Conservation (phyloP, 2,329 filamentous ascomycete genomes). For the Fusarium brevicatenulatum region DNA sequence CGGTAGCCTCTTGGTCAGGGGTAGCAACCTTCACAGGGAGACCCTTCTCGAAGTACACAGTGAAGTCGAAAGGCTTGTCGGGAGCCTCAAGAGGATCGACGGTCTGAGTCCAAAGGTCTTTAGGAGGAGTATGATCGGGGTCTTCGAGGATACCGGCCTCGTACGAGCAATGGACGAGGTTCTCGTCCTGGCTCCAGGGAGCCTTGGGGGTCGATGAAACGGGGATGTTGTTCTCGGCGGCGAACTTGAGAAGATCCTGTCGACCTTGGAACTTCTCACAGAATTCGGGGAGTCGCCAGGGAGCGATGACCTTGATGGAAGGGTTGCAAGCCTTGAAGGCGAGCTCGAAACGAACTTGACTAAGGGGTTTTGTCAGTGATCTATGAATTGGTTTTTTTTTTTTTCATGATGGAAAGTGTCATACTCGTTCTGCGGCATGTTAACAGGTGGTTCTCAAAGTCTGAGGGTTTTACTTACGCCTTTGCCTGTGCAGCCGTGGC, state of each 20-base stretch:
- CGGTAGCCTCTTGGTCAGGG: constrained; percentile 67
- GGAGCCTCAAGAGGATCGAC: constrained; percentile 71
- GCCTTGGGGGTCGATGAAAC: constrained; percentile 78
- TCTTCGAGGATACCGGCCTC: constrained; percentile 55
- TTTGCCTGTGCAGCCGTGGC: constrained; percentile 70
- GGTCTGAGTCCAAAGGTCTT: constrained; percentile 78
- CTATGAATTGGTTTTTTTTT: neutral
- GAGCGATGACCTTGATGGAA: constrained; percentile 77
- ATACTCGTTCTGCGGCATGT: constrained; percentile 44
- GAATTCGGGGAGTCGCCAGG: constrained; percentile 77
- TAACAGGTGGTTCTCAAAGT: neutral
- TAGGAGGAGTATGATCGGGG: constrained; percentile 66
- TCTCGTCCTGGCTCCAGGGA: constrained; percentile 68
- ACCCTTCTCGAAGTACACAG: constrained; percentile 73
- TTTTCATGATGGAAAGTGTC: constrained; percentile 9
- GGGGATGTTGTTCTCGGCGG: constrained; percentile 72
- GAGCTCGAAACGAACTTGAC: constrained; percentile 54
- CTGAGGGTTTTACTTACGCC: constrained; percentile 54
- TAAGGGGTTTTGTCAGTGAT: constrained; percentile 26
- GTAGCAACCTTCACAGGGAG: constrained; percentile 71
- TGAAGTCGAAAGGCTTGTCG: constrained; percentile 71
- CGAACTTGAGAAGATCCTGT: constrained; percentile 61
- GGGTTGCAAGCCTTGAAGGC: constrained; percentile 61
- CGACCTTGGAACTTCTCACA: constrained; percentile 69
- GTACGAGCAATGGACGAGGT: constrained; percentile 37